Evolutionary conservation across 2,329 filamentous ascomycete genomes (phyloP), one percentile per base, ranked within the genome.

Genomic region (Aquanectria penicillioides): DNA sequence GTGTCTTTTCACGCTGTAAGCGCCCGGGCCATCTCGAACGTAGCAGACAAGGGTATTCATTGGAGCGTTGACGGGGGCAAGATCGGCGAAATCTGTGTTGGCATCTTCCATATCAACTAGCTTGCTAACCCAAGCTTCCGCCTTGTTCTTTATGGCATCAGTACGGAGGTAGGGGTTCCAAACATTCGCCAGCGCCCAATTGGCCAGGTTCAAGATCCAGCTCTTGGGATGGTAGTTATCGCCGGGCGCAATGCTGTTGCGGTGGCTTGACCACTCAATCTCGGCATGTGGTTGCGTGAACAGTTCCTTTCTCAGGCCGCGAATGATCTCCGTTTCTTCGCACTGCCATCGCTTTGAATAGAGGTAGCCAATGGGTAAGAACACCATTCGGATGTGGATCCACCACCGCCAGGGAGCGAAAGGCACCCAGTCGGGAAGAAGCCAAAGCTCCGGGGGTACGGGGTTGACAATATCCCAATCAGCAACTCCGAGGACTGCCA

Each of bases 381-480:
- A 97, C n/a, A 99, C 94, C 76, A 91, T 88, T n/a, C 95, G 92
- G 76, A 97, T 97, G 70, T 99, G 95, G 69, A 98, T 92, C 94
- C 94, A 97, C 94, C 94, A 97, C 65, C 93, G 83, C 93, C 93
- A 97, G 0, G 94, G 94, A 5, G 93, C 88, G 71, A 97, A 84
- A 1, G 94, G 94, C 3, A 93, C 84, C 93, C 93, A 97, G 74
- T 97, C 92, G 0, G 94, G 94, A 4, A 97, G 79, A 34, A 97
- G 82, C 95, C 95, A 99, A 38, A 98, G 75, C 78, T 99, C 95
- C 0, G 95, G 92, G 1, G 95, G 95, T 2, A 95, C 88, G 1
- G 95, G 95, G 69, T 98, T 99, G 67, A 98, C 94, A 58, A 95
- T 88, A 53, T 97, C 93, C 93, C 94, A 99, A 23, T 89, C 81